Evolutionary conservation across 108 stramenopile genomes (phyloP).

Genomic region (Heterococcus sp.): DNA sequence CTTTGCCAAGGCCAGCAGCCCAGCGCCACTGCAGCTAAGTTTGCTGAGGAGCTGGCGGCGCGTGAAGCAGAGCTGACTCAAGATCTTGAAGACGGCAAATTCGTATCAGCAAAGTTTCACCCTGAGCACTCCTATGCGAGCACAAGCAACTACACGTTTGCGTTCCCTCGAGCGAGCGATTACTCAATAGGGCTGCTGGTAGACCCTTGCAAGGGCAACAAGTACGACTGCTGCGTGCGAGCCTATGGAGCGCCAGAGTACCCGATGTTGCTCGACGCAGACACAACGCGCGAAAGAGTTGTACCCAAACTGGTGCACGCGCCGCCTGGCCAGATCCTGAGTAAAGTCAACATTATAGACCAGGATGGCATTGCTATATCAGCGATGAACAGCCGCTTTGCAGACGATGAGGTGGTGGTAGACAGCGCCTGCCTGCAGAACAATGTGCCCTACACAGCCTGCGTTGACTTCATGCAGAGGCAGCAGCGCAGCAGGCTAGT

Average conservation of each 20-base stretch:
- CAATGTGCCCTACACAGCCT: conserved; percentile 35
- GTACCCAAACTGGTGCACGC: conserved; percentile 39
- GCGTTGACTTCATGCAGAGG: conserved; percentile 41
- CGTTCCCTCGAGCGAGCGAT: conserved; percentile 12
- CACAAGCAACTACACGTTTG: conserved; percentile 18
- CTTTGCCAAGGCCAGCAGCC: too few species aligned
- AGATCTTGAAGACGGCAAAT: conserved; percentile 19
- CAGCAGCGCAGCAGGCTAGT: conserved; percentile 9
- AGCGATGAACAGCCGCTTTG: conserved; percentile 17
- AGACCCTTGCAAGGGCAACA: conserved; percentile 46
- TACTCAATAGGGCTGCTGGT: conserved; percentile 39
- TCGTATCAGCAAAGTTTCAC: conserved; percentile 10
- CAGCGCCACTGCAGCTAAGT: background rate
- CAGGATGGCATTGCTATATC: conserved; percentile 31
- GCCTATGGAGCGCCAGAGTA: conserved; percentile 55
- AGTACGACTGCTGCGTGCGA: conserved; percentile 58
- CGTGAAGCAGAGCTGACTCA: conserved; percentile 13
- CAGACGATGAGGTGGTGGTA: conserved; percentile 52
- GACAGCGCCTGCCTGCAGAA: conserved; percentile 40
- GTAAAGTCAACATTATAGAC: conserved; percentile 30
- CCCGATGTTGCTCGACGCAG: conserved; percentile 15
- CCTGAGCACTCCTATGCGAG: conserved; percentile 10
- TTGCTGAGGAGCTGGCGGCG: conserved; percentile 7
- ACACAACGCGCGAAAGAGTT: conserved; percentile 15
- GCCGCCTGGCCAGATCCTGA: conserved; percentile 16